A percentile compares a stretch with the other conserved stretches of the same genome.
phyloP scores from a whole-genome alignment of 768 basidiomycete species.

The Hebeloma cylindrosporum region DNA sequence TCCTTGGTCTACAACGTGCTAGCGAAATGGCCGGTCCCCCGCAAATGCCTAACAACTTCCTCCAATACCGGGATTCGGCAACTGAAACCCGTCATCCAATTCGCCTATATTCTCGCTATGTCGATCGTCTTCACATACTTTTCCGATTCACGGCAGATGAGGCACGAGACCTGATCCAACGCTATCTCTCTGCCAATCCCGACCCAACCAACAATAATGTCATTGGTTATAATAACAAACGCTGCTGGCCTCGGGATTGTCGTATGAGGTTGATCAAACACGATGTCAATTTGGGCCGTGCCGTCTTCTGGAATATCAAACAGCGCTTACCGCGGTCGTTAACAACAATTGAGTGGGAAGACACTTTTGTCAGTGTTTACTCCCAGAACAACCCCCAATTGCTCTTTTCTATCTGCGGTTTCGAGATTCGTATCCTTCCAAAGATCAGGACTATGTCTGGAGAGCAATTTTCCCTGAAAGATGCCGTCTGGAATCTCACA shows the following conservation, averaged over 20 bases:
- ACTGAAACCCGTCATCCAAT: constrained; percentile 99
- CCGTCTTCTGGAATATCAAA: constrained; percentile 99
- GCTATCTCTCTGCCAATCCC: constrained; percentile 95
- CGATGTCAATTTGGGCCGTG: constrained; percentile 96
- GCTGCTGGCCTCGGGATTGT: constrained; percentile 99
- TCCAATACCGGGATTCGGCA: constrained; percentile 92
- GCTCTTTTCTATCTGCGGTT: constrained; percentile 98
- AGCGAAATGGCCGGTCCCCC: constrained; percentile 99
- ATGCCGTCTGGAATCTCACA: constrained; percentile 95
- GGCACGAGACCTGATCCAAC: constrained; percentile 94
- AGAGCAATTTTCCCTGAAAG: constrained; percentile 95
- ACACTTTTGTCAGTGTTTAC: constrained; percentile 95
- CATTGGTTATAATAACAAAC: constrained; percentile 98
- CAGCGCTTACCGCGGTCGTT: constrained; percentile 92
- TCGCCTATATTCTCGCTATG: constrained; percentile 94
- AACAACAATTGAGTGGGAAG: constrained; percentile 99
- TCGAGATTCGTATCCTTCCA: constrained; percentile 95
- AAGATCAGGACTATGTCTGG: constrained; percentile 95
- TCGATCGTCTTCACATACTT: constrained; percentile 91
- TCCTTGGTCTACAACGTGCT: constrained; percentile 95
- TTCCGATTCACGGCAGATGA: constrained; percentile 99
- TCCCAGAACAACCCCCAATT: constrained; percentile 97
- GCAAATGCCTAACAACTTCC: constrained; percentile 96
- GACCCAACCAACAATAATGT: constrained; percentile 99
- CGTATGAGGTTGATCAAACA: constrained; percentile 99